phyloP scores from a whole-genome alignment of 805 yeast species.

The Hanseniaspora vineae region DNA sequence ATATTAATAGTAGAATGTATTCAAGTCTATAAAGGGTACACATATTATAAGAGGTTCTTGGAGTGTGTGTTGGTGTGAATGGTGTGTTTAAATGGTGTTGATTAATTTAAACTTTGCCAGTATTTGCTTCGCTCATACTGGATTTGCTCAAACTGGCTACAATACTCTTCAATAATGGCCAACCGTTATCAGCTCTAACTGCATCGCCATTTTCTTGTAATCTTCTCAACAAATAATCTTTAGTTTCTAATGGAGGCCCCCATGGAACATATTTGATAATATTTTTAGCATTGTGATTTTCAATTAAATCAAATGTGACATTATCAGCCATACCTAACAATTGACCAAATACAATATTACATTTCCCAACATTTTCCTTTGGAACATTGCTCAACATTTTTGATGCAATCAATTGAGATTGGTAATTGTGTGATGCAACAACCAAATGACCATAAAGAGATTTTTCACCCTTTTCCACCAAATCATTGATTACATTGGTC shows the following conservation, averaged over 20 bases:
- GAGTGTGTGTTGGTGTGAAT: too few relatives aligned
- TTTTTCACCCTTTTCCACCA: slow-evolving; percentile 31
- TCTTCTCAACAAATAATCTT: slow-evolving; percentile 78
- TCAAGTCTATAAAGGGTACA: too few relatives aligned
- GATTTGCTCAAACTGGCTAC: slow-evolving; percentile 18
- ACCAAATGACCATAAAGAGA: slow-evolving; percentile 63
- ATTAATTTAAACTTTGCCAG: too few relatives aligned
- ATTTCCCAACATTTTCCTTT: slow-evolving; percentile 14
- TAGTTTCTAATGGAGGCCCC: slow-evolving; percentile 94
- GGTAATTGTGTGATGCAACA: slow-evolving; percentile 81
- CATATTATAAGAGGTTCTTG: too few relatives aligned
- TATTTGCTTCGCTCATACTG: too few relatives aligned
- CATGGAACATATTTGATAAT: slow-evolving; percentile 92
- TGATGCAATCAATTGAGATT: slow-evolving; percentile 65
- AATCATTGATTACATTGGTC: slow-evolving; percentile 43
- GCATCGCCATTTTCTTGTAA: slow-evolving; percentile 95
- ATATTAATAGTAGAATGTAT: too few relatives aligned
- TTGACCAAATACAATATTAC: slow-evolving; percentile 77
- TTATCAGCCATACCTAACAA: slow-evolving; percentile 93
- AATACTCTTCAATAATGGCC: slow-evolving; percentile 52
- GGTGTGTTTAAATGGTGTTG: too few relatives aligned
- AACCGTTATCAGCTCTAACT: slow-evolving; percentile 72
- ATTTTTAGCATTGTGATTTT: slow-evolving; percentile 50
- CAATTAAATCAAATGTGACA: slow-evolving; percentile 61
- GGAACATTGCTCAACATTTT: slow-evolving; percentile 29